A percentile compares a stretch with the other conserved stretches of the same genome.
These are phyloP conservation scores for Solanum virginianum DNA, from an alignment of 257 asterid species.

Conservation along the genomic window DNA sequence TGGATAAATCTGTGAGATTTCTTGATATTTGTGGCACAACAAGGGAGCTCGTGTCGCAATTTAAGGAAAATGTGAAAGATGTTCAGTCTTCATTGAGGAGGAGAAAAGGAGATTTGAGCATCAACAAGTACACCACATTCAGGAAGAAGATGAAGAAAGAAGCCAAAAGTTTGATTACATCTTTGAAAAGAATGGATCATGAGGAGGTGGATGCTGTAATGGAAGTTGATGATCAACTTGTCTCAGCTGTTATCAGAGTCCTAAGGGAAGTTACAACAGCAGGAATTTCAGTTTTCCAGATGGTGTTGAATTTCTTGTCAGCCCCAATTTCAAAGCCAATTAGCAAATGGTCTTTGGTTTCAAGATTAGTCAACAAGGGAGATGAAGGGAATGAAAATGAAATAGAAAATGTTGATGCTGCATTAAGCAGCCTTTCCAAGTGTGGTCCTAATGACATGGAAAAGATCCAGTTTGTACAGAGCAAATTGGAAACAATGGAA, in stretches of 20 bases:
- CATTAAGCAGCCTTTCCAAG: not conserved
- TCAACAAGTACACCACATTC: slow-evolving; percentile 1
- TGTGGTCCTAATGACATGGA: not conserved
- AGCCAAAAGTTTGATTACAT: not conserved
- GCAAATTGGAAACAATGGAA: not conserved
- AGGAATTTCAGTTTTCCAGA: not conserved
- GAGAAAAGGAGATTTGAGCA: slow-evolving; percentile 1
- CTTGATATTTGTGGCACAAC: slow-evolving; percentile 6
- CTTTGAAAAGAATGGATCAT: not conserved
- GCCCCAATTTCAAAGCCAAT: not conserved
- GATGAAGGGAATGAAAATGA: not conserved
- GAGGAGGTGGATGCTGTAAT: not conserved
- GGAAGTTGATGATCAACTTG: slow-evolving; percentile 1
- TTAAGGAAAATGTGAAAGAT: not conserved
- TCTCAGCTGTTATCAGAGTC: slow-evolving; percentile 3
- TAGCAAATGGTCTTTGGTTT: not conserved
- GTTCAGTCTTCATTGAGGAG: not conserved
- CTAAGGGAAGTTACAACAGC: not conserved
- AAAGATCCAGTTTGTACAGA: not conserved
- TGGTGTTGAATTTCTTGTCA: not conserved
- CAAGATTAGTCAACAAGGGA: slow-evolving; percentile 4
- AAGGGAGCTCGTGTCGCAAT: not conserved
- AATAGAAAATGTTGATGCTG: not conserved
- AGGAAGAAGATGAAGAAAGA: slow-evolving; percentile 11
- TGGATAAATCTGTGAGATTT: slow-evolving; percentile 1